phyloP scores from a whole-genome alignment of 148 eudicot genomes.

The Pharnaceum exiguum region DNA sequence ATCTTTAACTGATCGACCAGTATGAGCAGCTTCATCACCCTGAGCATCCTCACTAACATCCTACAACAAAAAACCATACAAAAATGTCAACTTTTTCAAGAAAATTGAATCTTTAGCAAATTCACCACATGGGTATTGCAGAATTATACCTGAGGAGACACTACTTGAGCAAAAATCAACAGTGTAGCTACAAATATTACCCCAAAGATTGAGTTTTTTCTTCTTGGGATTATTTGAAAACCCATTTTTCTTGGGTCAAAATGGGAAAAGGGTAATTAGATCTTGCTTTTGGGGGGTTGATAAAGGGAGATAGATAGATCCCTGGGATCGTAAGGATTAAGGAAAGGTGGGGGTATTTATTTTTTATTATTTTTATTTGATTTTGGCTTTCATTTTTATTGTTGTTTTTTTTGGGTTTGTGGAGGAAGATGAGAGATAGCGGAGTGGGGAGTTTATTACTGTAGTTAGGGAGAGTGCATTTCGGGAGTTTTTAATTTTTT shows the following conservation, averaged over 20 bases:
- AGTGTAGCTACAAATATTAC: neutral
- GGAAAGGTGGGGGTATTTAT: neutral
- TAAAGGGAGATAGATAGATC: constrained; percentile 1
- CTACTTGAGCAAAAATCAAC: constrained; percentile 18
- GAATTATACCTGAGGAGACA: constrained; percentile 41
- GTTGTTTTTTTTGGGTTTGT: neutral
- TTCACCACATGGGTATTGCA: neutral
- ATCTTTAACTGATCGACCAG: constrained; percentile 37
- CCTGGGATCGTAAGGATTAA: neutral
- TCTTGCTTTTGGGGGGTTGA: neutral
- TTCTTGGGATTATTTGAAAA: constrained; percentile 24
- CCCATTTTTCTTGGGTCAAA: constrained; percentile 19
- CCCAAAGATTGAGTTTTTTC: neutral
- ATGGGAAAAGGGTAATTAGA: neutral
- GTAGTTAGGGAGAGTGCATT: too few species aligned
- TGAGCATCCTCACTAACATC: constrained; percentile 32
- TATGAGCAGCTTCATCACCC: constrained; percentile 17
- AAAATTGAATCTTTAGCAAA: neutral
- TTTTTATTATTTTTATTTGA: neutral
- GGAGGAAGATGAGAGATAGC: neutral
- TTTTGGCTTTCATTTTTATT: neutral
- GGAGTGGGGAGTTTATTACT: neutral
- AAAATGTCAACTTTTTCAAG: neutral
- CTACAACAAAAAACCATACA: constrained; percentile 16
- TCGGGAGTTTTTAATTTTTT: too few species aligned